Base-by-base conservation (phyloP, 2,329 filamentous ascomycete species). In the Capronia coronata region DNA sequence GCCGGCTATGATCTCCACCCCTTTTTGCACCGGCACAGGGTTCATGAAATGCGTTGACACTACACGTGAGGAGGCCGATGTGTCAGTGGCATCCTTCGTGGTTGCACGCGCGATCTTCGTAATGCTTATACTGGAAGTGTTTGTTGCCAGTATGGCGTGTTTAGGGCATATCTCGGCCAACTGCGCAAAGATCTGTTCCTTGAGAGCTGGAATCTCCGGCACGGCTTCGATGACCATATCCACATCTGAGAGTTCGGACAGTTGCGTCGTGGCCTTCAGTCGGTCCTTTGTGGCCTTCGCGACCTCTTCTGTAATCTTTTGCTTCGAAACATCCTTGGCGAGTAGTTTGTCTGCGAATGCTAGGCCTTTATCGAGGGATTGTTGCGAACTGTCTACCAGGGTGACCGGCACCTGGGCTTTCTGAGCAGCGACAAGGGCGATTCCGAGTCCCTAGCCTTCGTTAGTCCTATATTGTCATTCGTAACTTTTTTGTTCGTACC, bases 41-140 rank as follows among this genome's bases (percentile, higher is more conserved):
- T 98, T 98, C 93, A 98, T 98, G 71, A 98, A 98, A 69, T 98
- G 93, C 13, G 93, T 97, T 44, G 87, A 88, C 48, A 98, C 82
- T 8, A 98, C 93, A 41, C 93, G 84, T 4, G 88, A 91, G 37
- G 87, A 85, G 34, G 83, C 86, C 37, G 83, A 84, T 19, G 87
- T 82, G 63, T 95, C 86, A 14, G 74, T 91, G 1, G 88, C 84
- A 64, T 94, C 81, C 21, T 82, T 85, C 1, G 91, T 91, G 8
- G 90, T 81, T 2, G 93, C 90, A 9, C 57, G 53, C 16, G 93
- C 93, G 62, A 98, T 96, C 64, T 85, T 86, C 37, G 93, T 98
- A 67, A 98, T 96, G 53, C 87, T 91, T 66, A 98, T 98, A 54
- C 89, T 95, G n/a, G 89, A 95, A 5, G 93, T 98, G 74, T 98